Percentiles rank a stretch among this genome's conserved stretches.
Evolutionary conservation across 495 filamentous ascomycete genomes (phyloP).

Genomic region (Penicillium atrosanguineum): DNA sequence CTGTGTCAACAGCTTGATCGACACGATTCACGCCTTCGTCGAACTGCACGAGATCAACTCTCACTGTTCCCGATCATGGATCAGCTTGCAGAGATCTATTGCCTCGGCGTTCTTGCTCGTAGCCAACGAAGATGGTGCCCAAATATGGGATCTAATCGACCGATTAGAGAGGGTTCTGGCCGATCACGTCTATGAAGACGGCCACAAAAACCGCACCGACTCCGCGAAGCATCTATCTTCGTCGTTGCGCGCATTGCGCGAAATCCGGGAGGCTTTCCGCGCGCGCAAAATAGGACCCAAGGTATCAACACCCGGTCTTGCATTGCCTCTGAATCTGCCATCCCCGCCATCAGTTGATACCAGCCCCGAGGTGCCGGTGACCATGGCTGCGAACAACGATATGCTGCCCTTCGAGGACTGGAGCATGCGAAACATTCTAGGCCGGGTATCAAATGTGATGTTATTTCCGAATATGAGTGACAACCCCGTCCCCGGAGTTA

Average conservation of each 20-base stretch:
- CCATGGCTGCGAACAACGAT: constrained; percentile 1
- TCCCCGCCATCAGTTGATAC: constrained; percentile 27
- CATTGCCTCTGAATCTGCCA: constrained; percentile 23
- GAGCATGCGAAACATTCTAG: constrained; percentile 30
- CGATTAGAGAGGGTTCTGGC: constrained; percentile 39
- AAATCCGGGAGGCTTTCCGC: constrained; percentile 38
- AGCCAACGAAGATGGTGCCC: constrained; percentile 38
- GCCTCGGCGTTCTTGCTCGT: constrained; percentile 47
- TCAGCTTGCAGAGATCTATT: constrained; percentile 47
- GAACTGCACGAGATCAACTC: constrained; percentile 43
- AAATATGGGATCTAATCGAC: constrained; percentile 38
- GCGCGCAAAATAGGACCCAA: constrained; percentile 10
- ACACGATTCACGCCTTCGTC: constrained; percentile 45
- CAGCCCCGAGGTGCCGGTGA: constrained; percentile 11
- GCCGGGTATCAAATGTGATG: constrained; percentile 43
- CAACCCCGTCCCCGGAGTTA: constrained; percentile 3
- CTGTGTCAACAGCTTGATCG: constrained; percentile 39
- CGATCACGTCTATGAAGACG: constrained; percentile 42
- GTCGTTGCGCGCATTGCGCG: constrained; percentile 39
- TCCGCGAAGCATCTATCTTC: constrained; percentile 40
- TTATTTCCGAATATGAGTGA: constrained; percentile 39
- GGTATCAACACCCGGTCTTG: constrained; percentile 3
- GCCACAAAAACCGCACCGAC: constrained; percentile 35
- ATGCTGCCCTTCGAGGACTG: constrained; percentile 15
- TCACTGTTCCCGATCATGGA: constrained; percentile 46